These are phyloP conservation scores for Neocatenulostroma microsporum DNA, from an alignment of 2,329 filamentous ascomycete genomes.

Conservation along the genomic window DNA sequence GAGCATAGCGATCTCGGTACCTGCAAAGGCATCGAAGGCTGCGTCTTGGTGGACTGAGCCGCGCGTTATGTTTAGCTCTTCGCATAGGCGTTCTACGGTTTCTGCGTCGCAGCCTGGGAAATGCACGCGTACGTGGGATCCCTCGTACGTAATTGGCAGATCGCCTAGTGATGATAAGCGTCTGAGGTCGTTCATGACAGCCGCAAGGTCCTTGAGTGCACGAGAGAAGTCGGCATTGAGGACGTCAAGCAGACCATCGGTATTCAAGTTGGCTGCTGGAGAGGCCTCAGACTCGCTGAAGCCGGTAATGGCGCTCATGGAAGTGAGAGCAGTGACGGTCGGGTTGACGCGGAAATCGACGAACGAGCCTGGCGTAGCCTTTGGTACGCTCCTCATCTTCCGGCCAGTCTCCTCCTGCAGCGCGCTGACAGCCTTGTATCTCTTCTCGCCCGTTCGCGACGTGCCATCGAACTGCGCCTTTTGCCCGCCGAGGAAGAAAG, in stretches of 20 bases:
- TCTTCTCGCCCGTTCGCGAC: conserved; percentile 64
- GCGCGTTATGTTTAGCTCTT: conserved; percentile 75
- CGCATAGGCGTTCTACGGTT: conserved; percentile 73
- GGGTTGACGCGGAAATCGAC: conserved; percentile 85
- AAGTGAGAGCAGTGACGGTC: conserved; percentile 78
- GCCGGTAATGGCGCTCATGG: conserved; percentile 54
- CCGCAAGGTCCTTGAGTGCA: conserved; percentile 73
- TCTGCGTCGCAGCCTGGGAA: conserved; percentile 86
- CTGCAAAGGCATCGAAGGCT: conserved; percentile 61
- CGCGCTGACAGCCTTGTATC: conserved; percentile 67
- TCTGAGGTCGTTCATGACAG: conserved; percentile 72
- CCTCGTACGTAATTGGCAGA: conserved; percentile 68
- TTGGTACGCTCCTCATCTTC: conserved; percentile 55
- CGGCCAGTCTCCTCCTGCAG: conserved; percentile 65
- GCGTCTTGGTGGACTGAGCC: conserved; percentile 73
- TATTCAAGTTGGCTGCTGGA: conserved; percentile 59
- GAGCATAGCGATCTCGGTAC: conserved; percentile 64
- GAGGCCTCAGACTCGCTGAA: conserved; percentile 33
- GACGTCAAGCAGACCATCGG: conserved; percentile 73
- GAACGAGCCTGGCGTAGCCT: conserved; percentile 62
- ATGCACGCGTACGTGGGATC: conserved; percentile 64
- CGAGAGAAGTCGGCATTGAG: conserved; percentile 83
- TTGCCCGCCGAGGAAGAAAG: conserved; percentile 82
- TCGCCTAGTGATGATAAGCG: conserved; percentile 71
- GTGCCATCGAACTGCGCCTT: conserved; percentile 80